phyloP scores from a whole-genome alignment of 1,284 basidiomycete species.

The Anthracocystis panici-leucophaei region DNA sequence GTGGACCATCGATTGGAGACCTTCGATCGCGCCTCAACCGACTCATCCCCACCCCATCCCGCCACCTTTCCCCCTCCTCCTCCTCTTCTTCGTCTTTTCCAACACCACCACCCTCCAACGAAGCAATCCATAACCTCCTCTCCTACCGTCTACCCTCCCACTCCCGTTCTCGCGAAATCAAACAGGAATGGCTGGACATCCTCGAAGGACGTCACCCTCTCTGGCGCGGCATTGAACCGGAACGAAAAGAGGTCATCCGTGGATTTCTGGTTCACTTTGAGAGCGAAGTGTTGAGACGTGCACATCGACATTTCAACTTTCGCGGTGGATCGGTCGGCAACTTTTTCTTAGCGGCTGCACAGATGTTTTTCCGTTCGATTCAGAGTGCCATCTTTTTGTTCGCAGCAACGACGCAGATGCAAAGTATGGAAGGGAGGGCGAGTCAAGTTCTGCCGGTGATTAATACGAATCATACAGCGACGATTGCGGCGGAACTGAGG shows the following conservation, averaged over 20 bases:
- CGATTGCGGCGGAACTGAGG: slow-evolving; percentile 89
- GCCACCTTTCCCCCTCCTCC: slow-evolving; percentile 70
- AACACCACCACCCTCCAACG: slow-evolving; percentile 44
- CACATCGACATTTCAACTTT: slow-evolving; percentile 71
- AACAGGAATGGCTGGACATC: slow-evolving; percentile 89
- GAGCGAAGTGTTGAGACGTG: slow-evolving; percentile 83
- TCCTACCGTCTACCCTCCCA: slow-evolving; percentile 82
- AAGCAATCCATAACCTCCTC: slow-evolving; percentile 80
- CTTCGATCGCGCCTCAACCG: slow-evolving; percentile 83
- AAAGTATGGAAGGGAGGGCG: slow-evolving; percentile 30
- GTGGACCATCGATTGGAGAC: slow-evolving; percentile 67
- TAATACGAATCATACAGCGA: slow-evolving; percentile 95
- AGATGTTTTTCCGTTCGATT: slow-evolving; percentile 65
- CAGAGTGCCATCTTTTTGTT: slow-evolving; percentile 95
- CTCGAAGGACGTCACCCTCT: slow-evolving; percentile 87
- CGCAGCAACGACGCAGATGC: slow-evolving; percentile 83
- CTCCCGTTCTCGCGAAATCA: slow-evolving; percentile 79
- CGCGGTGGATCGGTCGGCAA: slow-evolving; percentile 65
- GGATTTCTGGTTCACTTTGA: slow-evolving; percentile 82
- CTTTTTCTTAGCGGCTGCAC: slow-evolving; percentile 64
- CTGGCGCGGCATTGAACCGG: slow-evolving; percentile 89
- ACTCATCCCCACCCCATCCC: slow-evolving; percentile 77
- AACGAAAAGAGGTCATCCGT: slow-evolving; percentile 90
- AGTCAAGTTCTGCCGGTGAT: slow-evolving; percentile 86
- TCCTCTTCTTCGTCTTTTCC: too few species aligned